These are phyloP conservation scores for Lindgomyces ingoldianus DNA, from an alignment of 495 filamentous ascomycete genomes.

Conservation along the genomic window DNA sequence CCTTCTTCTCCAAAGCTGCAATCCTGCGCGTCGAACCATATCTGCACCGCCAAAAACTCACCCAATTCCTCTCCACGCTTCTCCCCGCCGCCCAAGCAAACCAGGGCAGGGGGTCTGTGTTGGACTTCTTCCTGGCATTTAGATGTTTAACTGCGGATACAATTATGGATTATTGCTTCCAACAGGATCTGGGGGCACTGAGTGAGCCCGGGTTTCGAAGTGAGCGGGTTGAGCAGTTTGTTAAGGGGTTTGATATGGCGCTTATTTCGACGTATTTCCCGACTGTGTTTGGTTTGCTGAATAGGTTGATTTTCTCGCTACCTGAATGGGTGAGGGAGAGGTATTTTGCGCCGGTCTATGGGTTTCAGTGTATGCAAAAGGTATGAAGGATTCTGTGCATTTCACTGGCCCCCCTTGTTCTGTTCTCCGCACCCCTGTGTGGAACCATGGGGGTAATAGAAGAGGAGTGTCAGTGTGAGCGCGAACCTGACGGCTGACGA, in stretches of 20 bases:
- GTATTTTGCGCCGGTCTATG: conserved; percentile 6
- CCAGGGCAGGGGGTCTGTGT: neutral
- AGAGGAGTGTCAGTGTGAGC: too few species aligned
- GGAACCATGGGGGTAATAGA: too few species aligned
- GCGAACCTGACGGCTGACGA: neutral
- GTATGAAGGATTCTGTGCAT: too few species aligned
- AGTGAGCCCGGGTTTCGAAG: conserved; percentile 1
- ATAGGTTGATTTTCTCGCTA: neutral
- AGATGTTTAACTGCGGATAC: conserved; percentile 8
- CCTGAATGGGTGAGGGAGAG: conserved; percentile 1
- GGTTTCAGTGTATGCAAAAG: conserved; percentile 7
- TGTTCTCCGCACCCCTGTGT: too few species aligned
- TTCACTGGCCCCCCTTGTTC: too few species aligned
- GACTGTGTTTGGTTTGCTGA: neutral
- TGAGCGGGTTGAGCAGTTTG: neutral
- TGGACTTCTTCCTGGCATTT: conserved; percentile 10
- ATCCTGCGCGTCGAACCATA: conserved; percentile 6
- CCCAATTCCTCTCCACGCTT: conserved; percentile 5
- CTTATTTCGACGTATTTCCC: conserved; percentile 4
- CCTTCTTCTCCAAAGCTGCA: conserved; percentile 16
- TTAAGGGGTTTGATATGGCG: neutral
- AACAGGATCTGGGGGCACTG: conserved; percentile 6
- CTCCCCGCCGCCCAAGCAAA: neutral
- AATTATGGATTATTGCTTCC: conserved; percentile 19
- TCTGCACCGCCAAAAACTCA: conserved; percentile 10